A percentile compares a stretch with the other conserved stretches of the same genome.
phyloP scores from a whole-genome alignment of 441 rosid species.

The Omphalea diandra region DNA sequence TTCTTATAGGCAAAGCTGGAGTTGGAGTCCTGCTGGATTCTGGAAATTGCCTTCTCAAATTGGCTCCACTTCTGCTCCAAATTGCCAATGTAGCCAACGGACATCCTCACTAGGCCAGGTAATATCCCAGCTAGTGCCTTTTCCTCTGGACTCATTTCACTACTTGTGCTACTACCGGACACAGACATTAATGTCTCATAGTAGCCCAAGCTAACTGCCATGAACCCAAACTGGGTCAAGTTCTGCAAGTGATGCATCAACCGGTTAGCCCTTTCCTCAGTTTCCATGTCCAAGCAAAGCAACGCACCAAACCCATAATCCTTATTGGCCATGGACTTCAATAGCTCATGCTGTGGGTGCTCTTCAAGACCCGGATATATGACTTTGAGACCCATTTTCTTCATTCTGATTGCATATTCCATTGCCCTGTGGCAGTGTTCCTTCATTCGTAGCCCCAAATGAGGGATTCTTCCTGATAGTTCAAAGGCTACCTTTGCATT shows the following conservation, averaged over 20 bases:
- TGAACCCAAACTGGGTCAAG: conserved; percentile 73
- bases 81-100: conserved; percentile 77
- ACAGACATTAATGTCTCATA: conserved; percentile 93
- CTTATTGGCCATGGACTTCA: conserved; percentile 54
- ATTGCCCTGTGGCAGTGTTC: conserved; percentile 81
- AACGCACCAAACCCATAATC: conserved; percentile 85
- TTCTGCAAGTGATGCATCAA: conserved; percentile 80
- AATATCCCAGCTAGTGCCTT: conserved; percentile 78
- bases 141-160: conserved; percentile 66
- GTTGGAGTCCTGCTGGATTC: conserved; percentile 57
- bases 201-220: conserved; percentile 97
- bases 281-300: conserved; percentile 73
- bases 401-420: conserved; percentile 67
- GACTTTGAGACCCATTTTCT: conserved; percentile 67
- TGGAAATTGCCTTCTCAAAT: conserved; percentile 68
- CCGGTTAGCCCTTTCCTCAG: conserved; percentile 80
- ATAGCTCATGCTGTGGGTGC: conserved; percentile 72
- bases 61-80: conserved; percentile 88
- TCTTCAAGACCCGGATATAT: conserved; percentile 80
- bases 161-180: conserved; percentile 91
- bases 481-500: conserved; percentile 93
- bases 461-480: conserved; percentile 80
- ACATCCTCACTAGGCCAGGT: conserved; percentile 87
- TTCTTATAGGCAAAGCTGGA: conserved; percentile 27
- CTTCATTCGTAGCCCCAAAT: conserved; percentile 74